Conservation (phyloP, 192 early-diverging fungal species). For the Funneliformis geosporum region DNA sequence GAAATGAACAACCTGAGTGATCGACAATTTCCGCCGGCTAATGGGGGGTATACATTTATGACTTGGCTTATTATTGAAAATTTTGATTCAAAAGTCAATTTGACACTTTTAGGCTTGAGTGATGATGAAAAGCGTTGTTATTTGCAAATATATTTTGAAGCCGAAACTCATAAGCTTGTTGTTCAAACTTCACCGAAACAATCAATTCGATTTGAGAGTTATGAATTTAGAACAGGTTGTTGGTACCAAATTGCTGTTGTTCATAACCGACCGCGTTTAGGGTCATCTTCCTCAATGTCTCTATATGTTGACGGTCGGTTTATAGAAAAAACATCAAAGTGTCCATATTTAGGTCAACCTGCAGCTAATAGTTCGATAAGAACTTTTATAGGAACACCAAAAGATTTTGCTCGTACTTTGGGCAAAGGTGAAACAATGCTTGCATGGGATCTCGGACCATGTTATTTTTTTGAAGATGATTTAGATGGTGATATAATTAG, state of each 20-base stretch:
- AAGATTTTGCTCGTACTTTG: conserved; percentile 9
- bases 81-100: conserved; percentile 45
- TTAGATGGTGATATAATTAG: conserved; percentile 62
- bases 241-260: conserved; percentile 75
- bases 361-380: conserved; percentile 35
- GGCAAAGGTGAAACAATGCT: conserved; percentile 38
- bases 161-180: conserved; percentile 47
- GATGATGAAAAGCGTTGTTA: conserved; percentile 50
- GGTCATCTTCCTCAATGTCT: conserved; percentile 48
- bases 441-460: conserved; percentile 66
- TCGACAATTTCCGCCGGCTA: conserved; percentile 57
- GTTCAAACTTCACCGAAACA: conserved; percentile 51
- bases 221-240: conserved; percentile 54
- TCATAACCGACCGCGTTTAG: conserved; percentile 58
- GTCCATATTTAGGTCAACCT: conserved; percentile 53
- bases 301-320: conserved; percentile 66
- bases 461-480: conserved; percentile 62
- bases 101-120: conserved; percentile 52
- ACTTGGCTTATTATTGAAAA: conserved; percentile 64
- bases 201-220: conserved; percentile 47
- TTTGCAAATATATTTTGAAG: conserved; percentile 49
- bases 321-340: conserved; percentile 55
- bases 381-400: conserved; percentile 20
- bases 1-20: conserved; percentile 46
- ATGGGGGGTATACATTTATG: conserved; percentile 60